Base-by-base conservation (phyloP, 139 green algal genomes). In the Monoraphidium neglectum region DNA sequence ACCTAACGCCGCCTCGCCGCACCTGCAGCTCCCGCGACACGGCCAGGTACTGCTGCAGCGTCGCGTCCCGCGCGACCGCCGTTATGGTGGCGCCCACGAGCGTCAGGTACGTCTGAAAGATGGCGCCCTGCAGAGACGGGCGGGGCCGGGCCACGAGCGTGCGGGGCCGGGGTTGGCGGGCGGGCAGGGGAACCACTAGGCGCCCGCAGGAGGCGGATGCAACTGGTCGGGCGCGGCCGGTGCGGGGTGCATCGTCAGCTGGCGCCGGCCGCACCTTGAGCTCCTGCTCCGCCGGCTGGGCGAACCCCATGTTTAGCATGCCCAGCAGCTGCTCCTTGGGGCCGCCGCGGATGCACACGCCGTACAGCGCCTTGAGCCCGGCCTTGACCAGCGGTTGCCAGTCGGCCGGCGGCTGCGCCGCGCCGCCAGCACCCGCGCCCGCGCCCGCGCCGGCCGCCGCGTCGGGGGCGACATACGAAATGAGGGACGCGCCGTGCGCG, bases 51-150 rank as follows among this genome's bases (percentile, higher is more conserved):
- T 81, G 82, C 36, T 77, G 80, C 6, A 91, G 82, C 66, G 28
- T 54, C 49, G 78, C 83, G 79, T 87, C 86, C 28, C 84, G 78
- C 30, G 88, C 77, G 51, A 88, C 81, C 38, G 60, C 72, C 21
- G 72, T 80, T 35, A 91, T 54, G 33, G 71, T 83, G 37, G 86
- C 83, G 16, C 80, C 70, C 3, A 91, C 54, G 28, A 91, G 76
- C 51, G 83, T 75, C 46, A 88, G 65, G 77, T 91, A 91, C 0
- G 83, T 84, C 13, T 70, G 59, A 43, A 84, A 91, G 78, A 84
- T 85, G 43, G 43, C 43, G 43, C 43, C 43, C 43, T 51, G 43
- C 12, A 21, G 43, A 35, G 63, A 63, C 63, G 63, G 38, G 43
- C 43, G n/a, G n/a, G n/a, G n/a, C n/a, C n/a, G n/a, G n/a, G n/a